Evolutionary conservation across 1,139 yeast species (phyloP), one percentile per base, ranked within the genome.

Genomic region (Arxiozyma slooffiae): DNA sequence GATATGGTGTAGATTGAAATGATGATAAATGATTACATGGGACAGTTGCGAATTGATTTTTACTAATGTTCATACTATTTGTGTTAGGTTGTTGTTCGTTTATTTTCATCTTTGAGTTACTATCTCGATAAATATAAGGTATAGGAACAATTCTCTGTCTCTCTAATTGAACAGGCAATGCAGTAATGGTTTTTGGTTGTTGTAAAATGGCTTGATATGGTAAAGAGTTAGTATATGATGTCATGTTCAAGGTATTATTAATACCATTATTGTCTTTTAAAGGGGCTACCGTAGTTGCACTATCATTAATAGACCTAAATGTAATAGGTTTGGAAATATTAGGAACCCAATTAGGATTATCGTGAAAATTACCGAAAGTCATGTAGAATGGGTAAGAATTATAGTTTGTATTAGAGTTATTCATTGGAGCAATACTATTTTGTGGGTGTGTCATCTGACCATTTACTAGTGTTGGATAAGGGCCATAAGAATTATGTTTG

Each of bases 131-230:
- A 26, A 39, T 38, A 11, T 38, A 39, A 2, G 48, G 48, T 39
- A 45, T 14, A 4, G 43, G 30, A 16, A 45, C 38, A 11, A n/a
- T 26, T 26, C 30, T 38, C 4, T 23, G 43, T 39, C 21, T 23
- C 9, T 45, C 38, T 16, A 47, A 41, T 26, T 47, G 46, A 14
- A 47, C 39, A 8, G 49, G 46, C 8, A 41, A 42, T 9, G 49
- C 49, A 14, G 49, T 41, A 24, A 47, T 37, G 3, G 49, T 23
- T 18, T 42, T 18, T 17, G 48, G 48, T 18, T 40, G 41, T 11
- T 45, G 42, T 16, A 39, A 6, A 42, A 34, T 42, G 6, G 45
- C 38, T 8, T 30, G 26, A 30, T 42, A 42, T 14, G 44, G 44
- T 14, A 34, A 20, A 9, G 26, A 24, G 18, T 20, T 41, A 34